A percentile compares a stretch with the other conserved stretches of the same genome.
Conservation (phyloP, 1,139 yeast genomes). For the Geotrichum phurueaensis region DNA sequence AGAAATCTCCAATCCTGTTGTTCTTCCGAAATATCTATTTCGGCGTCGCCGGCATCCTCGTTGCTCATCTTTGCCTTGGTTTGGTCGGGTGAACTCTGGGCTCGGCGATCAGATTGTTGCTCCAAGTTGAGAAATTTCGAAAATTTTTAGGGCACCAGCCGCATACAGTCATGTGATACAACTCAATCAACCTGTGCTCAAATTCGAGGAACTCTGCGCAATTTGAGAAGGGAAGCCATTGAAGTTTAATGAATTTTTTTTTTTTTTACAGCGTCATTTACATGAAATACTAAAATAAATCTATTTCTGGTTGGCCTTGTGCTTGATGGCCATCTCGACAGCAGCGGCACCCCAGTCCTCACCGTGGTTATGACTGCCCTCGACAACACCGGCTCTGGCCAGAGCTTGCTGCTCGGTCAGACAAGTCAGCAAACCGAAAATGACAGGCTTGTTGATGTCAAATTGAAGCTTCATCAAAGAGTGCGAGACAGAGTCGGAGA, state of each 20-base stretch:
- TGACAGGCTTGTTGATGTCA: slow-evolving; percentile 66
- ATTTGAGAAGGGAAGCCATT: no score
- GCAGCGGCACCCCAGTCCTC: slow-evolving; percentile 99
- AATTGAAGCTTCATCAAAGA: slow-evolving; percentile 81
- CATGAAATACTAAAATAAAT: no score
- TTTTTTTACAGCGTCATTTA: no score
- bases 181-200: neutral
- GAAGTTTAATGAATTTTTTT: no score
- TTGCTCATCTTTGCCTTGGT: neutral
- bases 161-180: neutral
- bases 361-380: slow-evolving; percentile 85
- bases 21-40: slow-evolving; percentile 51
- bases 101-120: neutral
- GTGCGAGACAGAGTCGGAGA: slow-evolving; percentile 82
- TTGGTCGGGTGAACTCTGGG: neutral
- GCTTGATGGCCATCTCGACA: slow-evolving; percentile 68
- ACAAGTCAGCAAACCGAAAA: slow-evolving; percentile 90
- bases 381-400: slow-evolving; percentile 83
- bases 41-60: slow-evolving; percentile 1
- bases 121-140: neutral
- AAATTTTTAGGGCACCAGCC: neutral
- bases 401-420: slow-evolving; percentile 91
- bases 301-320: slow-evolving; percentile 9
- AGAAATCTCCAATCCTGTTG: slow-evolving; percentile 64
- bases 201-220: neutral